Evolutionary conservation across 2,329 filamentous ascomycete species (phyloP).

Genomic region (Pseudogymnoascus sp.): DNA sequence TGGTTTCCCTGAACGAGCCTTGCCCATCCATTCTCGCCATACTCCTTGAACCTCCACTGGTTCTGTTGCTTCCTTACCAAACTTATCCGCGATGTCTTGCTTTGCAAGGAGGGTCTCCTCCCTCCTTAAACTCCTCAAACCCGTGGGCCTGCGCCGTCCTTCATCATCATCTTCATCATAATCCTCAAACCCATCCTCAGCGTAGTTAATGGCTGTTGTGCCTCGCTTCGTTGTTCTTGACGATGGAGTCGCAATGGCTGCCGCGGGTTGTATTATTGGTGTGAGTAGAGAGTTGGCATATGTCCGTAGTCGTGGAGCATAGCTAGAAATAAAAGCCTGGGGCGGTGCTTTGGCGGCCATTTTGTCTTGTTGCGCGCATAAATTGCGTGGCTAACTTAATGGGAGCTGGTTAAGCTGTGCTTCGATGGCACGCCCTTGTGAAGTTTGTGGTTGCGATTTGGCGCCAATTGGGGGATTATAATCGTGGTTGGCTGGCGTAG

Average conservation of each 20-base stretch:
- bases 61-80: slow-evolving; percentile 71
- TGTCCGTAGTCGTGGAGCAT: slow-evolving; percentile 80
- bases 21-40: slow-evolving; percentile 93
- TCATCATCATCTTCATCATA: slow-evolving; percentile 70
- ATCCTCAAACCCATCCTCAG: slow-evolving; percentile 90
- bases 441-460: background rate
- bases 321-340: slow-evolving; percentile 84
- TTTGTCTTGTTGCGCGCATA: slow-evolving; percentile 2
- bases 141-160: slow-evolving; percentile 64
- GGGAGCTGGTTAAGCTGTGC: background rate
- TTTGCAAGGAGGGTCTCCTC: slow-evolving; percentile 62
- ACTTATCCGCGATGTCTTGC: slow-evolving; percentile 62
- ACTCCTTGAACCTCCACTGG: slow-evolving; percentile 84
- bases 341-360: slow-evolving; percentile 43
- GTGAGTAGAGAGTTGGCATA: slow-evolving; percentile 90
- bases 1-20: slow-evolving; percentile 48
- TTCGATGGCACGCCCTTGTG: background rate
- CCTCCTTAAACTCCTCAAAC: slow-evolving; percentile 72
- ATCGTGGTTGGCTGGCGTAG: background rate
- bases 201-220: slow-evolving; percentile 94
- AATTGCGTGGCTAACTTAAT: background rate
- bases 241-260: slow-evolving; percentile 55
- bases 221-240: slow-evolving; percentile 93
- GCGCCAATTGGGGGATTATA: background rate
- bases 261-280: slow-evolving; percentile 67